These are phyloP conservation scores for Podospora pseudocomata DNA, from an alignment of 495 filamentous ascomycete genomes.

Conservation along the genomic window DNA sequence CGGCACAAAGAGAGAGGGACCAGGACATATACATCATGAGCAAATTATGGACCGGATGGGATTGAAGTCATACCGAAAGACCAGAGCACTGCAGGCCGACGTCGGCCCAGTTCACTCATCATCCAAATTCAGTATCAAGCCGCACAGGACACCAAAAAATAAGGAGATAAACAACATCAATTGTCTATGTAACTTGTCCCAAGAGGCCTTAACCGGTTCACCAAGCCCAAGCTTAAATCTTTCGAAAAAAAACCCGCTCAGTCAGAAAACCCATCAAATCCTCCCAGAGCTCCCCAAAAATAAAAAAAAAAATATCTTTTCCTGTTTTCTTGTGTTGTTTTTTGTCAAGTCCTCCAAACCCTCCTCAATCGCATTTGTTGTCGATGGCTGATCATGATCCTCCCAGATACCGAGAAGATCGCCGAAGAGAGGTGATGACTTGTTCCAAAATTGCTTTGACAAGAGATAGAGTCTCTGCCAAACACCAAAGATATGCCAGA, in stretches of 20 bases:
- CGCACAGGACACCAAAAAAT: not conserved
- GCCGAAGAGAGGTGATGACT: not conserved
- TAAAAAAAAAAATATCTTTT: not conserved
- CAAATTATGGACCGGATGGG: too few relatives aligned
- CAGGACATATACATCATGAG: too few relatives aligned
- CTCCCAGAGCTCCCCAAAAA: not conserved
- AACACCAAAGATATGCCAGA: slow-evolving; percentile 2
- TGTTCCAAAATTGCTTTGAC: slow-evolving; percentile 4
- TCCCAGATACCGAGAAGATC: not conserved
- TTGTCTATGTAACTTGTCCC: slow-evolving; percentile 13
- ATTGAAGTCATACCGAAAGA: too few relatives aligned
- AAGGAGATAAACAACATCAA: not conserved
- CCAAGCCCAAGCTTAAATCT: slow-evolving; percentile 1
- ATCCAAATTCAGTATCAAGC: too few relatives aligned
- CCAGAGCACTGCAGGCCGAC: too few relatives aligned
- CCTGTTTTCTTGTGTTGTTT: not conserved
- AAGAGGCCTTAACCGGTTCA: not conserved
- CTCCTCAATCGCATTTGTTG: not conserved
- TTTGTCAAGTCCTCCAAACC: not conserved
- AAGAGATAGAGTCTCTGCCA: not conserved
- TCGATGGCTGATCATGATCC: not conserved
- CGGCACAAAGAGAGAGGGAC: too few relatives aligned
- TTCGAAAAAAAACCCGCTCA: not conserved
- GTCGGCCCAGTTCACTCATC: too few relatives aligned
- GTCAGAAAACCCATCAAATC: not conserved